Base-by-base conservation (phyloP, 83 land plant genomes). In the Picea abies region DNA sequence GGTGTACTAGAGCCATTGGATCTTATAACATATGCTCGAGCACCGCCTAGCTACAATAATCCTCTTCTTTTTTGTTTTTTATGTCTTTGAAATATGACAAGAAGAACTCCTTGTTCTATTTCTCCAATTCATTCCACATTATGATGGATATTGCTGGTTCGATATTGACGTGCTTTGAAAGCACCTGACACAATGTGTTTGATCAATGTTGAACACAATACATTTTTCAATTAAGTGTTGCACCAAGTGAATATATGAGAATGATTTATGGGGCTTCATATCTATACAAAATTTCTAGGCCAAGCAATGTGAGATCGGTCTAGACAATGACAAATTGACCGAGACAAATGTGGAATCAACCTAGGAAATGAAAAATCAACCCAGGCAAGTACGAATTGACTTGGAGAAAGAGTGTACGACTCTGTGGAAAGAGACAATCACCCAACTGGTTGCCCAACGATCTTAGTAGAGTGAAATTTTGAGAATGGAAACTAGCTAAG, bases 141-240 rank as follows among this genome's bases (percentile, higher is more conserved):
- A 8, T 44, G 47, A 44, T 44, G 47, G 47, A 5, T 44, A 44
- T 44, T 9, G 1, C 10, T 9, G 52, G 52, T 49, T 8, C 1
- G 11, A 49, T 49, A 49, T 49, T 49, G 52, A 10, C 93, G 84
- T 91, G 87, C 41, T 84, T 91, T 15, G 86, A 86, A 29, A 91
- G 85, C 29, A 90, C 90, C 56, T 84, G 87, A 86, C 82, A 84
- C 93, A 88, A 64, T 88, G 85, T 37, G 86, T 87, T 77, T 85
- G 87, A 20, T 65, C 78, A 89, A 91, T 89, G 83, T 82, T 79
- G 83, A 87, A 89, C 69, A 85, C 79, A 60, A 91, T 25, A 64
- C 93, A 91, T 78, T 89, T 85, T 83, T 91, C 93, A 68, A 91
- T 91, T 83, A 91, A 81, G 69, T 91, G 90, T 81, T 89, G 93